Percentiles rank a stretch among this genome's conserved stretches.
phyloP scores from a whole-genome alignment of 2,329 filamentous ascomycete genomes.

The Phaeosphaeria sp. region DNA sequence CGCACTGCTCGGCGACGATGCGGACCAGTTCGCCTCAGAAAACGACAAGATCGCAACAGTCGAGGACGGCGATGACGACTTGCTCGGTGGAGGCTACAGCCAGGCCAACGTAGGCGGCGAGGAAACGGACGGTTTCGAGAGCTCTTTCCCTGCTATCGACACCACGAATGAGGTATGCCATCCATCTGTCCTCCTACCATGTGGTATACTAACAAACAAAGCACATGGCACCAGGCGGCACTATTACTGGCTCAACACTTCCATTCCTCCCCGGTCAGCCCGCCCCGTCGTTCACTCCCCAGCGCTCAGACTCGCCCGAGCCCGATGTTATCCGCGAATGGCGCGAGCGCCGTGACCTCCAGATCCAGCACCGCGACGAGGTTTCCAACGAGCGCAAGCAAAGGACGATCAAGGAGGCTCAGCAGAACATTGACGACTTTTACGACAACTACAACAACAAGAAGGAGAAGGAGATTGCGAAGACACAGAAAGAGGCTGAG shows the following conservation, averaged over 20 bases:
- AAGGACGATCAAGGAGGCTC: conserved; percentile 86
- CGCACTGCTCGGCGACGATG: conserved; percentile 89
- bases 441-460: conserved; percentile 99
- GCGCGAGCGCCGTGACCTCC: conserved; percentile 86
- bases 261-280: conserved; percentile 59
- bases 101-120: conserved; percentile 49
- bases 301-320: conserved; percentile 77
- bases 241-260: conserved; percentile 75
- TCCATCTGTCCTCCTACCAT: background rate
- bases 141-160: conserved; percentile 86
- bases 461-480: conserved; percentile 89
- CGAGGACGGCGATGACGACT: conserved; percentile 72
- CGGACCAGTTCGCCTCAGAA: conserved; percentile 82
- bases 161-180: conserved; percentile 71
- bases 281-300: conserved; percentile 49
- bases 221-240: conserved; percentile 76
- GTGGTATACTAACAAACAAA: conserved; percentile 41
- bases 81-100: conserved; percentile 68
- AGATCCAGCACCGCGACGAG: conserved; percentile 83
- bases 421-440: conserved; percentile 96
- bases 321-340: conserved; percentile 87
- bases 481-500: conserved; percentile 90
- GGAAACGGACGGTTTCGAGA: conserved; percentile 74
- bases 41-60: conserved; percentile 71
- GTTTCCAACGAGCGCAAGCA: conserved; percentile 82